Evolutionary conservation across 225 moss, liverwort and hornwort genomes (phyloP), one percentile per base, ranked within the genome.

Genomic region (Climacium dendroides): DNA sequence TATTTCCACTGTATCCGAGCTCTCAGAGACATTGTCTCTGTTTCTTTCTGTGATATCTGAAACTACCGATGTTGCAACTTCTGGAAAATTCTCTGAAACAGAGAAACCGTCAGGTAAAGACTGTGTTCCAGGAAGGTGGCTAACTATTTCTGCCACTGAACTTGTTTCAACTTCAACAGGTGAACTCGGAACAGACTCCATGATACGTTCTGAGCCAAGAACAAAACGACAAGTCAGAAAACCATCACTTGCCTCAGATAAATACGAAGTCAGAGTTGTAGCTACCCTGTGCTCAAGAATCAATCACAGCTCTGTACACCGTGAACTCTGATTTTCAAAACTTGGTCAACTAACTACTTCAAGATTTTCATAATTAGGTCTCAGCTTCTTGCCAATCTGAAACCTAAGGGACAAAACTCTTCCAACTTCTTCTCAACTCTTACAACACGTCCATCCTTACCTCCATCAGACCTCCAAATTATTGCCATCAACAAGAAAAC

Each of bases 101-200:
- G 92, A 94, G 83, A 94, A 94, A 70, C 94, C 94, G 75, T 94
- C 94, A 12, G 94, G 94, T 85, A 94, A 87, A 41, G 94, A 94
- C 70, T 80, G 89, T 20, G 87, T 90, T 79, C 91, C 89, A 83
- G 94, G 94, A 50, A 94, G 91, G 80, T 94, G 94, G 90, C 92
- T 90, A 80, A 94, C 94, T 23, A 92, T 88, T 89, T 94, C 92
- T 87, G 92, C 92, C 60, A 94, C 89, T 29, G 94, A 87, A 30
- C 85, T 80, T 72, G 88, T 76, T 66, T 90, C 82, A 35, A 48
- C 85, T 86, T 91, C 90, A 77, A 84, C 87, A 57, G 89, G 64
- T 54, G 89, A 77, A 86, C 74, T 84, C 37, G 81, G 80, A 80
- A 79, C 75, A n/a, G 85, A 65, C 63, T 94, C 94, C 94, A 94